Percentiles rank a stretch among this genome's conserved stretches.
phyloP scores from a whole-genome alignment of 345 rosid species.

The Corymbia maculata region DNA sequence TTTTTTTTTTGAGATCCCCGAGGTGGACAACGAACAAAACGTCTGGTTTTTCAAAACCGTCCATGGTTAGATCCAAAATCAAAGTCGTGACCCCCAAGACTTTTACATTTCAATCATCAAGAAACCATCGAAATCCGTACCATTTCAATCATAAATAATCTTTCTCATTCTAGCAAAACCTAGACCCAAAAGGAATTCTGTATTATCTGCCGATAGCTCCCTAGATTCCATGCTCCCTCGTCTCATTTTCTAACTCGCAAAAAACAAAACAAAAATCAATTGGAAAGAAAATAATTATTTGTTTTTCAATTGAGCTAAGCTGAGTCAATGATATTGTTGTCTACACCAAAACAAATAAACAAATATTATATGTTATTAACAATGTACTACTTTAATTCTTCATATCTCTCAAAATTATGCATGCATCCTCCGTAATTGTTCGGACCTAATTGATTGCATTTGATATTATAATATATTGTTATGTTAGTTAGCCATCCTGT shows the following conservation, averaged over 20 bases:
- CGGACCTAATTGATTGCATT: no score
- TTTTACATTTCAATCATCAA: neutral
- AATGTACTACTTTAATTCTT: neutral
- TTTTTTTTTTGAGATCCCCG: neutral
- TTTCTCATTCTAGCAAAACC: neutral
- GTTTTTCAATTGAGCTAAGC: neutral
- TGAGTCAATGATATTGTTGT: neutral
- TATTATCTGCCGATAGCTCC: neutral
- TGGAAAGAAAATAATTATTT: neutral
- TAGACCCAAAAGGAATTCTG: neutral
- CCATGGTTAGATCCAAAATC: neutral
- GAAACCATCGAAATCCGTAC: neutral
- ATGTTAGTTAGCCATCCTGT: no score
- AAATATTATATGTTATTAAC: neutral
- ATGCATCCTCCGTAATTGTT: neutral
- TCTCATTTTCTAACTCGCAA: neutral
- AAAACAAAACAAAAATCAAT: fast-evolving
- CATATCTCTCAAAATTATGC: neutral
- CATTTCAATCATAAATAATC: neutral
- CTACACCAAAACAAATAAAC: neutral
- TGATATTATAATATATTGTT: neutral
- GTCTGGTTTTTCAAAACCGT: neutral
- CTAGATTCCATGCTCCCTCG: neutral
- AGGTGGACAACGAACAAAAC: neutral
- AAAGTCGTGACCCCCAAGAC: neutral